Evolutionary conservation across 768 basidiomycete genomes (phyloP).

Genomic region (Naganishia randhawae): DNA sequence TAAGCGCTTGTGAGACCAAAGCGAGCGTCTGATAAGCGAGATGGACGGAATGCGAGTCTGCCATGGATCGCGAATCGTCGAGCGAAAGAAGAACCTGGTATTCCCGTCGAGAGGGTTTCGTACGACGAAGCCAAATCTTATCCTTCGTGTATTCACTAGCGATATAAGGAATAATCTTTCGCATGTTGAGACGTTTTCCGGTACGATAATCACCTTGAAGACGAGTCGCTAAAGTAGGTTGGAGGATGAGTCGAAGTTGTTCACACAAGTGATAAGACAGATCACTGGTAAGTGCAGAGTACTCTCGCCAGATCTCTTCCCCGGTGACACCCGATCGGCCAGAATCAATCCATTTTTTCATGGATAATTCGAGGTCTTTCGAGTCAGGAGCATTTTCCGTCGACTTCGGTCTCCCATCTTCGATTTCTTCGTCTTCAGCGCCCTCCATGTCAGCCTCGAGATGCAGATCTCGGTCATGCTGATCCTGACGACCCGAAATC

Average conservation of each 20-base stretch:
- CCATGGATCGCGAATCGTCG: slow-evolving; percentile 96
- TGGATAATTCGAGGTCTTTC: slow-evolving; percentile 56
- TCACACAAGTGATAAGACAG: slow-evolving; percentile 89
- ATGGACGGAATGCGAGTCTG: slow-evolving; percentile 83
- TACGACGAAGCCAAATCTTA: slow-evolving; percentile 96
- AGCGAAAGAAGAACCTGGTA: slow-evolving; percentile 92
- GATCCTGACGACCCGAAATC: slow-evolving; percentile 31
- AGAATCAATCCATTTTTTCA: slow-evolving; percentile 62
- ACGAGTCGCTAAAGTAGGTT: slow-evolving; percentile 88
- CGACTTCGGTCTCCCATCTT: slow-evolving; percentile 61
- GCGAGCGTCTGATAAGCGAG: slow-evolving; percentile 91
- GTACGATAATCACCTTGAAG: slow-evolving; percentile 95
- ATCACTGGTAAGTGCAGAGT: slow-evolving; percentile 83
- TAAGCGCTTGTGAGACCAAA: slow-evolving; percentile 82
- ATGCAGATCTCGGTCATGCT: slow-evolving; percentile 2
- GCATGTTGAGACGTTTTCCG: slow-evolving; percentile 97
- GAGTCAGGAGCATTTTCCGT: slow-evolving; percentile 34
- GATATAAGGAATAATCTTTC: slow-evolving; percentile 95
- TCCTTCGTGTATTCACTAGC: slow-evolving; percentile 99
- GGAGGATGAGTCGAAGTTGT: slow-evolving; percentile 90
- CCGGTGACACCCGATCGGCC: slow-evolving; percentile 61
- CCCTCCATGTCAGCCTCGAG: slow-evolving; percentile 22
- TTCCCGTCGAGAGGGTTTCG: slow-evolving; percentile 85
- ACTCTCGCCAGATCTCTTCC: slow-evolving; percentile 82
- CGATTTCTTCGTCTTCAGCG: slow-evolving; percentile 34